Evolutionary conservation across 768 basidiomycete species (phyloP).

Genomic region (Phylloporus rhodoxanthus): DNA sequence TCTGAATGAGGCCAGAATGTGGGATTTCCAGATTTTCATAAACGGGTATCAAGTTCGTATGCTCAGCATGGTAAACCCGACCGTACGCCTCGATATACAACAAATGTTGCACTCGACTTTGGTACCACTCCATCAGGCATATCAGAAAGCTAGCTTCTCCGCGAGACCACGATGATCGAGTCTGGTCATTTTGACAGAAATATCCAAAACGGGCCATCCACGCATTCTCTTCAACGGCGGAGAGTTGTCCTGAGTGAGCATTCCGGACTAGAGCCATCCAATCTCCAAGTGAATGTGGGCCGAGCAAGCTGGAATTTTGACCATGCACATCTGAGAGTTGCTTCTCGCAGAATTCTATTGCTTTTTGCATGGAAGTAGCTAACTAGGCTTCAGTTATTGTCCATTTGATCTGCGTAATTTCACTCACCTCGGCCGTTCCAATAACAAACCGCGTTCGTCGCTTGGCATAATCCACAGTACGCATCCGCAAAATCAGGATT

Average conservation of each 20-base stretch:
- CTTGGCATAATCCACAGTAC: constrained; percentile 42
- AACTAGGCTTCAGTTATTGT: constrained; percentile 6
- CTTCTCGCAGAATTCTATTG: constrained; percentile 33
- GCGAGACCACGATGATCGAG: constrained; percentile 13
- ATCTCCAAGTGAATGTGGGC: constrained; percentile 24
- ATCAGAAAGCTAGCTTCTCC: constrained; percentile 43
- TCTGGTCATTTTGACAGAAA: constrained; percentile 24
- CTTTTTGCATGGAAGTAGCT: constrained; percentile 34
- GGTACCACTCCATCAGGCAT: constrained; percentile 40
- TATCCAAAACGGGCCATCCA: constrained; percentile 31
- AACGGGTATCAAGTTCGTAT: constrained; percentile 2
- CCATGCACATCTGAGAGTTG: constrained; percentile 32
- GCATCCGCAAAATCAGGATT: constrained; percentile 45
- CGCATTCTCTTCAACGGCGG: constrained; percentile 16
- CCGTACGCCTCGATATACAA: constrained; percentile 40
- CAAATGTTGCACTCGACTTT: constrained; percentile 37
- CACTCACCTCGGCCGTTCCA: constrained; percentile 36
- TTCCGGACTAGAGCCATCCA: constrained; percentile 36
- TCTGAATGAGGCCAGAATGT: constrained; percentile 14
- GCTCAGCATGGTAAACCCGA: constrained; percentile 17
- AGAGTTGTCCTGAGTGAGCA: constrained; percentile 24
- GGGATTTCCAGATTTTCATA: constrained; percentile 12
- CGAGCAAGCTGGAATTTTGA: constrained; percentile 30
- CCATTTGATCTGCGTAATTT: constrained; percentile 4
- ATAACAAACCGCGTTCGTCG: constrained; percentile 43